Percentiles rank a stretch among this genome's conserved stretches.
Conservation (phyloP, 768 basidiomycete genomes). For the Tubosaeta sp. region DNA sequence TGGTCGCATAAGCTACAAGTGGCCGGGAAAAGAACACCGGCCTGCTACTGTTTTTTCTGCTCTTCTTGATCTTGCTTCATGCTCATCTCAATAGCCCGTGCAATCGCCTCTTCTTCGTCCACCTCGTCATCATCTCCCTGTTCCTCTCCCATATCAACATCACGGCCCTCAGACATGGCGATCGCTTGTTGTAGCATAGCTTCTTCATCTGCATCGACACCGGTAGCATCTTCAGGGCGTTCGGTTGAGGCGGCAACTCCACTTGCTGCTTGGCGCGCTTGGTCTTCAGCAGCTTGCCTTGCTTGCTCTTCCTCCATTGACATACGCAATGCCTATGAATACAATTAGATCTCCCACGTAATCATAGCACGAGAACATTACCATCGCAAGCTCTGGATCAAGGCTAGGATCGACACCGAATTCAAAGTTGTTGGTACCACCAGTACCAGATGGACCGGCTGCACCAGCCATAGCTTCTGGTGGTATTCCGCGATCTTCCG, state of each 20-base stretch:
- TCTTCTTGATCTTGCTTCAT: conserved; percentile 61
- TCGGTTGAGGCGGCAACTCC: conserved; percentile 21
- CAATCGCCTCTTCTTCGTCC: conserved; percentile 87
- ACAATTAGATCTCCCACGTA: background rate
- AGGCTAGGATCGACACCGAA: conserved; percentile 93
- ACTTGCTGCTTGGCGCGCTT: conserved; percentile 26
- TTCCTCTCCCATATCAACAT: conserved; percentile 44
- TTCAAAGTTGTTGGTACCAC: conserved; percentile 59
- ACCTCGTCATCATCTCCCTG: conserved; percentile 65
- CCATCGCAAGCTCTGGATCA: conserved; percentile 97
- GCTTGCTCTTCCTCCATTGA: conserved; percentile 94
- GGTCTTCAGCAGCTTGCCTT: conserved; percentile 53
- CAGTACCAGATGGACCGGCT: conserved; percentile 46
- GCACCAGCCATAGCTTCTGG: conserved; percentile 50
- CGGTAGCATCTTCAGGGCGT: conserved; percentile 32
- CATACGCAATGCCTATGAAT: conserved; percentile 83
- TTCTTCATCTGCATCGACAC: conserved; percentile 73
- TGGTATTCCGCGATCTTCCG: conserved; percentile 75
- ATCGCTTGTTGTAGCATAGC: conserved; percentile 72
- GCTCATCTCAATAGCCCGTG: conserved; percentile 90
- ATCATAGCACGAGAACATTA: conserved; percentile 30
- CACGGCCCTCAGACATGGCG: conserved; percentile 62
- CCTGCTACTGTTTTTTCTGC: conserved; percentile 33
- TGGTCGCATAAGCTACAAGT: background rate
- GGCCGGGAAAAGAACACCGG: background rate